Evolutionary conservation across 2,329 filamentous ascomycete genomes (phyloP).

Genomic region (Leptosphaerulina australis): DNA sequence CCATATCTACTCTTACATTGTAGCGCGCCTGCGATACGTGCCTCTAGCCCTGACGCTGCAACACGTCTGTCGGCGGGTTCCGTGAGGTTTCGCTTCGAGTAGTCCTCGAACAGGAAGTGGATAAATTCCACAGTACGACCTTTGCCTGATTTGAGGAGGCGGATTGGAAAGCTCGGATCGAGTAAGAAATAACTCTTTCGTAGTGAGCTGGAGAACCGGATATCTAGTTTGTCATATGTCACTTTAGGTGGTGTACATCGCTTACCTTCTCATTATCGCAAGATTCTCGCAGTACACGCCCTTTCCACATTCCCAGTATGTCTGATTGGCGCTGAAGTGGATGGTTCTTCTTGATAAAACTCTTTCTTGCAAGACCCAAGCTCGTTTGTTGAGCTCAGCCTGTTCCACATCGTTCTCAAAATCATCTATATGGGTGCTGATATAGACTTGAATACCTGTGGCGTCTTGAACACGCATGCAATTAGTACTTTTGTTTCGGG

Average conservation of each 20-base stretch:
- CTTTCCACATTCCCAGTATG: slow-evolving; percentile 27
- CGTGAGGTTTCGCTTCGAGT: slow-evolving; percentile 21
- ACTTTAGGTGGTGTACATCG: slow-evolving; percentile 2
- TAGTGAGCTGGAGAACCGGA: slow-evolving; percentile 10
- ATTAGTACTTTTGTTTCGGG: slow-evolving; percentile 5
- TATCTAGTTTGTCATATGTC: slow-evolving; percentile 7
- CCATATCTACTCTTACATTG: slow-evolving; percentile 20
- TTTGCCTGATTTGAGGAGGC: slow-evolving; percentile 13
- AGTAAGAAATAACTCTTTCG: slow-evolving; percentile 17
- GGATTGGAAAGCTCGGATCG: slow-evolving; percentile 22
- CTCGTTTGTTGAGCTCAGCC: slow-evolving; percentile 25
- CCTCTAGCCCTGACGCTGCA: slow-evolving; percentile 25
- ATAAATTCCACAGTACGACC: slow-evolving; percentile 18
- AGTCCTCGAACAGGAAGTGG: slow-evolving; percentile 19
- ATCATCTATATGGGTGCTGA: slow-evolving; percentile 20
- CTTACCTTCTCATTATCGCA: slow-evolving; percentile 24
- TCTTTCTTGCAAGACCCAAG: slow-evolving; percentile 30
- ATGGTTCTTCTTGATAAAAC: slow-evolving; percentile 25
- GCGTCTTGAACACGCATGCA: slow-evolving; percentile 14
- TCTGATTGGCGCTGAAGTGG: slow-evolving; percentile 26
- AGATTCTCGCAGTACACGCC: slow-evolving; percentile 27
- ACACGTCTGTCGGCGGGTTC: slow-evolving; percentile 18
- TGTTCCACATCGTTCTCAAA: not conserved
- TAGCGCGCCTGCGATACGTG: slow-evolving; percentile 17
- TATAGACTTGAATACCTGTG: slow-evolving; percentile 16